phyloP scores from a whole-genome alignment of 2,329 filamentous ascomycete species.

The Dactylellina sp. region DNA sequence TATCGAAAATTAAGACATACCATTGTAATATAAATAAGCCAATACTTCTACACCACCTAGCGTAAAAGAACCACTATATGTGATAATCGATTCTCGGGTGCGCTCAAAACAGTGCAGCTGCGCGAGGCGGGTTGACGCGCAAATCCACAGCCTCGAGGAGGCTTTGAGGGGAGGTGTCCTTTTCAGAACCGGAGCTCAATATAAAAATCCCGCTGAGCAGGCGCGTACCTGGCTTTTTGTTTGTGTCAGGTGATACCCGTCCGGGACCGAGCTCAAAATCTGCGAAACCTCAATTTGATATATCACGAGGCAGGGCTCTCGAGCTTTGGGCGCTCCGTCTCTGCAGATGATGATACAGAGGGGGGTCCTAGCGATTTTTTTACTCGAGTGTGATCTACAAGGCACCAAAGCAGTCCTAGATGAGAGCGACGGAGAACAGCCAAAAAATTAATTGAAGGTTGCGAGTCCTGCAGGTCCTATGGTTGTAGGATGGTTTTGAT shows the following conservation, averaged over 20 bases:
- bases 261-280: background rate
- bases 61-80: slow-evolving; percentile 21
- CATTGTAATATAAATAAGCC: slow-evolving; percentile 29
- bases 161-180: background rate
- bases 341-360: background rate
- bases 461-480: slow-evolving; percentile 2
- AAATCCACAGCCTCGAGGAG: slow-evolving; percentile 32
- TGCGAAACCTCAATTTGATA: slow-evolving; percentile 3
- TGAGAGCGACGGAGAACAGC: slow-evolving; percentile 8
- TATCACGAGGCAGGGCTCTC: background rate
- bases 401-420: slow-evolving; percentile 2
- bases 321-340: background rate
- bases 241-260: slow-evolving; percentile 33
- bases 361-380: slow-evolving; percentile 11
- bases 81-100: slow-evolving; percentile 57
- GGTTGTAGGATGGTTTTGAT: slow-evolving; percentile 7
- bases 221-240: slow-evolving; percentile 42
- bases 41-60: slow-evolving; percentile 23
- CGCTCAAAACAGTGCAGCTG: slow-evolving; percentile 59
- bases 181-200: slow-evolving; percentile 1
- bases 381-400: slow-evolving; percentile 16
- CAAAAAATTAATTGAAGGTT: slow-evolving; percentile 11
- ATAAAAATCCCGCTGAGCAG: slow-evolving; percentile 12
- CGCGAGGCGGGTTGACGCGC: slow-evolving; percentile 53
- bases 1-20: slow-evolving; percentile 62